Conservation (phyloP, 441 rosid genomes). For the Adansonia madagascariensis region DNA sequence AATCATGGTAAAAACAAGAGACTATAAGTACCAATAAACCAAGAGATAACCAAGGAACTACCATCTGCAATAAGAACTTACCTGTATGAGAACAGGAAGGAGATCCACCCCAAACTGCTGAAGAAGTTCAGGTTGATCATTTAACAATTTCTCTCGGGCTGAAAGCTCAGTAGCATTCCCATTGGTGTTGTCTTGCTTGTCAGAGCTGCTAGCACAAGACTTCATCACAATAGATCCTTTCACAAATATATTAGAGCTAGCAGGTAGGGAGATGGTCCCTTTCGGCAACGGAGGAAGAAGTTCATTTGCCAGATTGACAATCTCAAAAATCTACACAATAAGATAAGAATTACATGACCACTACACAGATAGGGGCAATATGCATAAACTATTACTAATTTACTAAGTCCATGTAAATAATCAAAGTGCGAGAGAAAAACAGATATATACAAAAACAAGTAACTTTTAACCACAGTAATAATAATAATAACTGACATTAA, state of each 20-base stretch:
- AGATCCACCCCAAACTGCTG: conserved; percentile 97
- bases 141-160: conserved; percentile 81
- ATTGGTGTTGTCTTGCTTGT: conserved; percentile 65
- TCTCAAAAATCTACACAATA: conserved; percentile 82
- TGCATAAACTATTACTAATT: background rate
- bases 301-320: conserved; percentile 98
- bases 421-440: background rate
- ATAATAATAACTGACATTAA: background rate
- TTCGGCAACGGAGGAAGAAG: conserved; percentile 97
- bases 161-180: conserved; percentile 63
- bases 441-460: background rate
- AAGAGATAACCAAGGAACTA: conserved; percentile 14
- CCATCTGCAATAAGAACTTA: conserved; percentile 27
- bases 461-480: background rate
- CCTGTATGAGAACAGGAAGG: conserved; percentile 98
- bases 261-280: conserved; percentile 90
- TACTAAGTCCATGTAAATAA: background rate
- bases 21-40: conserved; percentile 14
- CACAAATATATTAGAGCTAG: conserved; percentile 65
- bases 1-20: background rate
- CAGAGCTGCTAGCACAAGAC: conserved; percentile 68
- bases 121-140: conserved; percentile 93
- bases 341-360: background rate
- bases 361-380: background rate
- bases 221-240: conserved; percentile 78